phyloP scores from a whole-genome alignment of 139 green algal species.

The Haematococcus lacustris region DNA sequence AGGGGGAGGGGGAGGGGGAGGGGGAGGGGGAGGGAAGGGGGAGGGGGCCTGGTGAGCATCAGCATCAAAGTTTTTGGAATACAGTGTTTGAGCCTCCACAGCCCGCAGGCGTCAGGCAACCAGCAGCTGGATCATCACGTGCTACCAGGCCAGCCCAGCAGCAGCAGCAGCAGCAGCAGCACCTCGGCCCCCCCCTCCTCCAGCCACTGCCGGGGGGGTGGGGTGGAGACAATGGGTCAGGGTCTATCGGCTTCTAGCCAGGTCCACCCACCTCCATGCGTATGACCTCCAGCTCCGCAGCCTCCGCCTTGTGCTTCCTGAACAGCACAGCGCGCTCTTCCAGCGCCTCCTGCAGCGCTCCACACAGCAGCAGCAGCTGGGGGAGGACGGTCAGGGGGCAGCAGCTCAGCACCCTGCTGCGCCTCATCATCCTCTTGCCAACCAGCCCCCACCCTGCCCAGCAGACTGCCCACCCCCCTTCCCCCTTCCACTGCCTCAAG shows the following conservation, averaged over 20 bases:
- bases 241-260: too few relatives aligned
- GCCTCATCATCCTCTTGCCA: too few relatives aligned
- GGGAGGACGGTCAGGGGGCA: too few relatives aligned
- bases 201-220: too few relatives aligned
- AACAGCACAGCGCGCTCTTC: conserved; percentile 50
- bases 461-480: too few relatives aligned
- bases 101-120: conserved; percentile 17
- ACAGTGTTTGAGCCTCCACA: conserved; percentile 21
- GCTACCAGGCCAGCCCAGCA: neutral
- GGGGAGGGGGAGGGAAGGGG: neutral
- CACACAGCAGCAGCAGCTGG: neutral
- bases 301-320: conserved; percentile 43
- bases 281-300: conserved; percentile 69
- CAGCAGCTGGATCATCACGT: conserved; percentile 8
- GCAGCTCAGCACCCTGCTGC: too few relatives aligned
- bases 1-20: too few relatives aligned
- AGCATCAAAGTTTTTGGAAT: conserved; percentile 43
- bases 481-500: too few relatives aligned
- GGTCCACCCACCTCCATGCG: conserved; percentile 70
- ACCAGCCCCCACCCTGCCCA: too few relatives aligned
- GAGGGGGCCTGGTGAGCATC: conserved; percentile 12
- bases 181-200: too few relatives aligned
- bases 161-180: too few relatives aligned
- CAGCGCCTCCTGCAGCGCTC: conserved; percentile 45
- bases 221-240: too few relatives aligned